Evolutionary conservation across 1,284 basidiomycete species (phyloP), one percentile per base, ranked within the genome.

Genomic region (Coniferiporia sulphurascens): DNA sequence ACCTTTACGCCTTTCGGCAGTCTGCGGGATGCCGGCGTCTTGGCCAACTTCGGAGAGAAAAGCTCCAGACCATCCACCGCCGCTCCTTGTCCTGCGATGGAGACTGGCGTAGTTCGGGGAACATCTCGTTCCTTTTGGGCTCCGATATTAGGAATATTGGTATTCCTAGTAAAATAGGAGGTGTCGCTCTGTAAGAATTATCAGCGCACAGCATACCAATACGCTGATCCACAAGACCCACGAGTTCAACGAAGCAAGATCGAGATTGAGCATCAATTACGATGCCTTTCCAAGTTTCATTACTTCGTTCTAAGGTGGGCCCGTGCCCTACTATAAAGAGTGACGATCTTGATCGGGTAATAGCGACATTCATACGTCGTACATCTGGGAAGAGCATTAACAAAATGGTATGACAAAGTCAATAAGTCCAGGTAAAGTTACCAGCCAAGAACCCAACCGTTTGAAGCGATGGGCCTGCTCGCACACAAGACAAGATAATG

Each of bases 281-380:
- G 44, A 97, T 93, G 32, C 79, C 75, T 57, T 78, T 81, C 95
- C 95, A 98, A 12, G 80, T 84, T 17, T 79, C 74, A 65, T 98
- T 89, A 63, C 91, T 92, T 56, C 93, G 80, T 69, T 93, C 88
- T 8, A 98, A 79, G 1, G 94, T 96, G 8, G 89, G 76, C 6
- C 87, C 89, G 72, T 98, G 88, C 5, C 97, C 97, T 32, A 99
- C 80, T 52, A 99, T 87, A 71, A 96, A 99, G 9, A 99, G 75
- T 6, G 95, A 98, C 21, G 93, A 94, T 69, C 91, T 92, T 3
- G 97, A 93, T 69, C 97, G 89, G 15, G 97, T 99, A 44, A 99
- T 76, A 17, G 97, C 96, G 19, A 99, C 97, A 73, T 99, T 99
- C 91, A 98, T 96, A 59, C 95, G 87, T 41, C 95, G 84, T 34